Evolutionary conservation across 208 protist genomes (phyloP).

Genomic region (Trypanosoma platydactyli): DNA sequence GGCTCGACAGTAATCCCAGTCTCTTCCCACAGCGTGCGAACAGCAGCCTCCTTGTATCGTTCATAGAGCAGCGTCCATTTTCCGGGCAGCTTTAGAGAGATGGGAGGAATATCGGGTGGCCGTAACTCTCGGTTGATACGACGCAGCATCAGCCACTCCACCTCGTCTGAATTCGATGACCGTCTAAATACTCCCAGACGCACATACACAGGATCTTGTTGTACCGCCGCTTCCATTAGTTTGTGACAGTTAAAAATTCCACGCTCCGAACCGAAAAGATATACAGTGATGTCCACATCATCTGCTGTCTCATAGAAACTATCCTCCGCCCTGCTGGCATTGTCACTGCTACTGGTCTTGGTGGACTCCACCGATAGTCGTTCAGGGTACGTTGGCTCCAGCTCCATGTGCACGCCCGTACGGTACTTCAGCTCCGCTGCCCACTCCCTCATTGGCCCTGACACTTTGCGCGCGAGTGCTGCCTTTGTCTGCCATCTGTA

Average conservation of each 20-base stretch:
- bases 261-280: slow-evolving; percentile 88
- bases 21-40: slow-evolving; percentile 89
- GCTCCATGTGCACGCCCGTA: slow-evolving; percentile 87
- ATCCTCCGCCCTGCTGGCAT: slow-evolving; percentile 15
- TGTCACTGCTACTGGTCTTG: not conserved
- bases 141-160: slow-evolving; percentile 89
- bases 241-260: slow-evolving; percentile 87
- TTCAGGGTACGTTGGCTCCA: slow-evolving; percentile 75
- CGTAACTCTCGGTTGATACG: slow-evolving; percentile 89
- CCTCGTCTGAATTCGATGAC: slow-evolving; percentile 33
- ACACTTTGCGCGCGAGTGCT: slow-evolving; percentile 67
- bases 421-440: slow-evolving; percentile 89
- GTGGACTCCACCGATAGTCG: slow-evolving; percentile 31
- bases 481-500: slow-evolving; percentile 90
- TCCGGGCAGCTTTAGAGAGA: slow-evolving; percentile 89
- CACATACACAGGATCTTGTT: slow-evolving; percentile 84
- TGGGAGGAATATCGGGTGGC: slow-evolving; percentile 87
- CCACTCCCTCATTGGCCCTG: slow-evolving; percentile 90
- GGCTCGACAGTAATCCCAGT: slow-evolving; percentile 85
- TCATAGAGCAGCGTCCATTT: slow-evolving; percentile 91
- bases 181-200: slow-evolving; percentile 86
- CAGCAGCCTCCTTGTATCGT: slow-evolving; percentile 85
- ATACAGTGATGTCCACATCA: slow-evolving; percentile 88
- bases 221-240: slow-evolving; percentile 79
- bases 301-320: slow-evolving; percentile 73